phyloP scores from a whole-genome alignment of 768 basidiomycete genomes.

The Cystofilobasidium ferigula region DNA sequence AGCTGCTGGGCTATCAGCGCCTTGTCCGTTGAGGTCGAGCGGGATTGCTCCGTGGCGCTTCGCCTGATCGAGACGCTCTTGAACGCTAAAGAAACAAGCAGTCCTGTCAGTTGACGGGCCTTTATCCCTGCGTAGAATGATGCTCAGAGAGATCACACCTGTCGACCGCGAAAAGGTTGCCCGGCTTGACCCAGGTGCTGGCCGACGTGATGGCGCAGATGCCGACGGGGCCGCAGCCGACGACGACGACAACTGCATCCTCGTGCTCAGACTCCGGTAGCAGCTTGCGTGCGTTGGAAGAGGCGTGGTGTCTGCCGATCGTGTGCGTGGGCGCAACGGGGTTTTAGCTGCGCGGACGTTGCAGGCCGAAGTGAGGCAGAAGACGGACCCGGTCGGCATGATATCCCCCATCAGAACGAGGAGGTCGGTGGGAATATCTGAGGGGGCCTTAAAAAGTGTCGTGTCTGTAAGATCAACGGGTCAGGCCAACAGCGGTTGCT shows the following conservation, averaged over 20 bases:
- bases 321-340: too few relatives aligned
- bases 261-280: neutral
- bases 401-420: constrained; percentile 35
- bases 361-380: too few relatives aligned
- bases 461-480: constrained; percentile 17
- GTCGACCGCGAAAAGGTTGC: constrained; percentile 34
- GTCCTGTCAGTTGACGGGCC: neutral
- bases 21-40: constrained; percentile 22
- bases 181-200: constrained; percentile 30
- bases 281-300: neutral
- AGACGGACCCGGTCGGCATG: constrained; percentile 33
- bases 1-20: neutral
- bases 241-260: constrained; percentile 30
- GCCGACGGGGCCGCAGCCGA: constrained; percentile 39
- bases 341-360: too few relatives aligned
- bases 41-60: constrained; percentile 38
- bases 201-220: constrained; percentile 38
- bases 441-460: constrained; percentile 31
- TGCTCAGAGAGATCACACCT: constrained; percentile 6
- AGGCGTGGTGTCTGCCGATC: constrained; percentile 1
- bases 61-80: constrained; percentile 30
- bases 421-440: constrained; percentile 8
- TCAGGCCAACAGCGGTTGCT: neutral
- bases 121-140: neutral
- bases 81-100: constrained; percentile 29